Conservation (phyloP, 164 flowering plant genomes). For the Cinnamomum micranthum region DNA sequence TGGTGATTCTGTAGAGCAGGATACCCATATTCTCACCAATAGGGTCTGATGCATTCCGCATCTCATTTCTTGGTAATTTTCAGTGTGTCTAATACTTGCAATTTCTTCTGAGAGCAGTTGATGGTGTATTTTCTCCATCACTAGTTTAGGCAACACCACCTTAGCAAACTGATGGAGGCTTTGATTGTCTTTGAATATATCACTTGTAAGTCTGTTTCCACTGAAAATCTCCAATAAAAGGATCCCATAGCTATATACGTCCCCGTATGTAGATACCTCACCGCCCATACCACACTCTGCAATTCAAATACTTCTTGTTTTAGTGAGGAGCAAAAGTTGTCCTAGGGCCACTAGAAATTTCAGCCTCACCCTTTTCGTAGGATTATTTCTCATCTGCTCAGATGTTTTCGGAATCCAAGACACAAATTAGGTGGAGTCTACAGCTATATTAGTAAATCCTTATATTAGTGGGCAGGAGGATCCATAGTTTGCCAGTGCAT, state of each 20-base stretch:
- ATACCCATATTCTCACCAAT: neutral
- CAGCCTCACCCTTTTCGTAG: too few relatives aligned
- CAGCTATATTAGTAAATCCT: too few relatives aligned
- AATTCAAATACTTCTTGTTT: too few relatives aligned
- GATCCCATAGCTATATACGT: constrained; percentile 31
- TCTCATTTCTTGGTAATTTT: neutral
- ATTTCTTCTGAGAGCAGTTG: neutral
- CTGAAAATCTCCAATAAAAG: constrained; percentile 29
- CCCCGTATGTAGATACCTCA: constrained; percentile 17
- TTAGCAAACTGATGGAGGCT: neutral
- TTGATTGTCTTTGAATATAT: constrained; percentile 2
- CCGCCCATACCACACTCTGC: constrained; percentile 26
- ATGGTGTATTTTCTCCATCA: neutral
- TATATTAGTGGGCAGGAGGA: too few relatives aligned
- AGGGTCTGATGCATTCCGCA: neutral
- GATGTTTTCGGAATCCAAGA: too few relatives aligned
- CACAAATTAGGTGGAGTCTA: too few relatives aligned
- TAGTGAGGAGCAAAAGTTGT: too few relatives aligned
- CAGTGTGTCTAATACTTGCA: neutral
- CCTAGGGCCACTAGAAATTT: too few relatives aligned
- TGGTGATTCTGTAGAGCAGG: neutral
- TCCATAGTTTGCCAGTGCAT: too few relatives aligned
- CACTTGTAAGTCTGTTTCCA: constrained; percentile 28
- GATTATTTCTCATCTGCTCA: too few relatives aligned
- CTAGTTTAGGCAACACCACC: neutral